These are phyloP conservation scores for Plantago lanceolata DNA, from an alignment of 305 asterid genomes.

Conservation along the genomic window DNA sequence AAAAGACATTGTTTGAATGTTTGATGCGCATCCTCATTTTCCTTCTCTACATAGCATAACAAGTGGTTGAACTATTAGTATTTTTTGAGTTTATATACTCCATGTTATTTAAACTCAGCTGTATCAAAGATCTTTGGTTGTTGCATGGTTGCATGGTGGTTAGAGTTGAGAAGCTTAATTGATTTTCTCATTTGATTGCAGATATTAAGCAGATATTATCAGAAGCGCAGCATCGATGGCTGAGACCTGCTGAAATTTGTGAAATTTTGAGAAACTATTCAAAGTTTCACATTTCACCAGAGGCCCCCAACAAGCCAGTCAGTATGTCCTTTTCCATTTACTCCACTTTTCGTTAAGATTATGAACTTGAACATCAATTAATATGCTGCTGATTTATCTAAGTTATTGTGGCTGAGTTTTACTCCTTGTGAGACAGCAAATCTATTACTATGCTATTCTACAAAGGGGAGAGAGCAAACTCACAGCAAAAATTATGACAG, in stretches of 20 bases:
- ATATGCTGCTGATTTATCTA: slow-evolving; percentile 6
- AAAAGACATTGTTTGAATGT: neutral
- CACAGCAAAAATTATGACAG: neutral
- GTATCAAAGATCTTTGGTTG: slow-evolving; percentile 2
- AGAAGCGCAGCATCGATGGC: slow-evolving; percentile 84
- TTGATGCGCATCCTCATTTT: neutral
- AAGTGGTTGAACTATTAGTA: slow-evolving; percentile 4
- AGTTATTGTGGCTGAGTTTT: slow-evolving; percentile 10
- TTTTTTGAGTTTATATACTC: slow-evolving; percentile 10
- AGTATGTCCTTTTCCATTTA: slow-evolving; percentile 53
- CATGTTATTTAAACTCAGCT: slow-evolving; percentile 13
- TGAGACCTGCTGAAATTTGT: slow-evolving; percentile 88
- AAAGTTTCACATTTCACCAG: slow-evolving; percentile 63
- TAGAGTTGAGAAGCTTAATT: slow-evolving; percentile 15
- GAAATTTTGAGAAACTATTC: slow-evolving; percentile 62
- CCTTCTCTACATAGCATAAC: neutral
- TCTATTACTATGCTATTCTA: neutral
- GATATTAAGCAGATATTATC: slow-evolving; percentile 65
- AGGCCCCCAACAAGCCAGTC: slow-evolving; percentile 76
- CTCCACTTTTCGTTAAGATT: neutral
- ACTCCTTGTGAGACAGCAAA: neutral
- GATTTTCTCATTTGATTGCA: slow-evolving; percentile 31
- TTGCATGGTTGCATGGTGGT: slow-evolving; percentile 10
- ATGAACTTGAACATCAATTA: neutral
- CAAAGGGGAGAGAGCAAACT: too few relatives aligned